Evolutionary conservation across 129 eudicot genomes (phyloP), one percentile per base, ranked within the genome.

Genomic region (Sambucus nigra): DNA sequence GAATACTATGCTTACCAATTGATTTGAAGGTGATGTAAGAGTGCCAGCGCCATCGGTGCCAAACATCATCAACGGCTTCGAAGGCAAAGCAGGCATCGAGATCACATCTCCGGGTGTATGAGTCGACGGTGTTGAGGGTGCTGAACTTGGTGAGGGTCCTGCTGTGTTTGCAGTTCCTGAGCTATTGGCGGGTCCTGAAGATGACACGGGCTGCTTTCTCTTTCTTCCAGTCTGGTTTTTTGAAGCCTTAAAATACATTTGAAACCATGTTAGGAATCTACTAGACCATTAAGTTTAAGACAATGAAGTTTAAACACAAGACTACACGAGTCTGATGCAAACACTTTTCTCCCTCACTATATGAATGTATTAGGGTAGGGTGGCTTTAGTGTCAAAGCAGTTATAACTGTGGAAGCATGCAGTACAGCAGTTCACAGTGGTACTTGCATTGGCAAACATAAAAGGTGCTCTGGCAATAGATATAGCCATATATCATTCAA

Each of bases 131-230:
- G 91, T 82, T 33, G 91, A 82, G n/a, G 91, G 91, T 27, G 81
- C 81, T 6, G 91, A 82, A 57, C 76, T 70, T 39, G 91, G 84
- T 45, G 91, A 82, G 1, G 91, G 91, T 19, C 91, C 91, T 7
- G 91, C 72, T 0, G 98, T 91, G 66, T 91, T 91, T 7, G 94
- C 98, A 5, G 98, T 91, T 61, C 98, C 98, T 14, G 98, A 79
- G 66, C 98, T 91, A 66, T 91, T 91, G 29, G 95, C 98, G 2
- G 95, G 98, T n/a, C 98, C 98, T 0, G 98, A 89, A 49, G 95
- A 81, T 27, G 98, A 79, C 29, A 76, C 95, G 0, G 87, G 97
- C 65, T 81, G 98, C 79, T 91, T 91, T 68, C 98, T 76, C 57
- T 91, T 91, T 76, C 98, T 75, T 47, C 84, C 94, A 40, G 77